phyloP scores from a whole-genome alignment of 257 asterid species.

The Solanum clarkiae region DNA sequence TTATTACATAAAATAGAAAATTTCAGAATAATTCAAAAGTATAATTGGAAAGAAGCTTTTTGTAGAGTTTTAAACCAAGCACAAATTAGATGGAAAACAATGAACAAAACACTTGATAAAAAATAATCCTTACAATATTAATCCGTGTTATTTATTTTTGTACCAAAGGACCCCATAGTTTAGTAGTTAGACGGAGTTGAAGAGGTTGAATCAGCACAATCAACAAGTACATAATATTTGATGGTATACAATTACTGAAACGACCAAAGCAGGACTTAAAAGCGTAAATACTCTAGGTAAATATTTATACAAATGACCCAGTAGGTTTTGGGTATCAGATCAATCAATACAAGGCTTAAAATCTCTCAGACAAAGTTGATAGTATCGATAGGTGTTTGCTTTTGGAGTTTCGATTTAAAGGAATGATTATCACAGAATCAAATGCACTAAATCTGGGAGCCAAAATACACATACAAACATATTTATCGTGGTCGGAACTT shows the following conservation, averaged over 20 bases:
- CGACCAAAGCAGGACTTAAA: not conserved
- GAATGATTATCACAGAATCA: not conserved
- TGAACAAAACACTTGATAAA: too few relatives aligned
- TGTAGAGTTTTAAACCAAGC: too few relatives aligned
- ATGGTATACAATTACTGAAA: not conserved
- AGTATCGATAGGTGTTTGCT: not conserved
- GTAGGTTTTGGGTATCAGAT: not conserved
- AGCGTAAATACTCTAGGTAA: not conserved
- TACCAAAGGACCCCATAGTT: too few relatives aligned
- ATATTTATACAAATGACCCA: not conserved
- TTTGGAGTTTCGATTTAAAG: not conserved
- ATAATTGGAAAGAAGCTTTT: too few relatives aligned
- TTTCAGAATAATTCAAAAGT: too few relatives aligned
- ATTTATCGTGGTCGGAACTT: conserved; percentile 27
- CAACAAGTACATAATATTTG: not conserved
- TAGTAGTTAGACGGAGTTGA: too few relatives aligned
- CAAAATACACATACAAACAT: not conserved
- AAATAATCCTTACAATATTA: too few relatives aligned
- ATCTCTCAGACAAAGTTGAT: not conserved
- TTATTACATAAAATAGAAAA: too few relatives aligned
- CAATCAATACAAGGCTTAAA: not conserved
- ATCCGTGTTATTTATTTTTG: too few relatives aligned
- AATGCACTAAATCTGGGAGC: not conserved
- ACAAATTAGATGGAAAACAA: too few relatives aligned
- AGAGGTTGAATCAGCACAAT: too few relatives aligned